A percentile compares a stretch with the other conserved stretches of the same genome.
Evolutionary conservation across 441 rosid genomes (phyloP).

Genomic region (Pelargonium citronellum): DNA sequence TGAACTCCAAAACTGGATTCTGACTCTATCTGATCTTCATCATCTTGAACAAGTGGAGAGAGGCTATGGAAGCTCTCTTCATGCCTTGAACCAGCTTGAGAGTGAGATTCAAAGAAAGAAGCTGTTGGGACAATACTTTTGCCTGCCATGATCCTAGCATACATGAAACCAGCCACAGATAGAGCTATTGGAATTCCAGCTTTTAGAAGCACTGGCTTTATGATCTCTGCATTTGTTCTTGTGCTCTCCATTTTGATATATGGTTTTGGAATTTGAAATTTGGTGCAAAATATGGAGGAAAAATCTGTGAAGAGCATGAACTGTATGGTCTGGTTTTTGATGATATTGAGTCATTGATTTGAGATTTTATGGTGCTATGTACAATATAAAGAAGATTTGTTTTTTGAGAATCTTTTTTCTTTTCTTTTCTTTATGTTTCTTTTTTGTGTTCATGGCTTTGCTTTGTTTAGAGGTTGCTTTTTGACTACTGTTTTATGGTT

Average conservation of each 20-base stretch:
- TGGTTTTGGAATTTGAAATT: neutral
- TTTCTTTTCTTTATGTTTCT: conserved; percentile 9
- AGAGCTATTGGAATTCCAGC: conserved; percentile 55
- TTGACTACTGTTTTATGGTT: conserved; percentile 29
- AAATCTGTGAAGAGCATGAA: neutral
- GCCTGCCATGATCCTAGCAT: conserved; percentile 38
- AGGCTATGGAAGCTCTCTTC: conserved; percentile 17
- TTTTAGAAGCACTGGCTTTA: conserved; percentile 55
- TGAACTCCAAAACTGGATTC: conserved; percentile 11
- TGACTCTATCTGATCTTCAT: conserved; percentile 19
- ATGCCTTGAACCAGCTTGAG: conserved; percentile 18
- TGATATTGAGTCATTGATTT: neutral
- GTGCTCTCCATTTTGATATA: conserved; percentile 28
- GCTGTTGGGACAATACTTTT: conserved; percentile 21
- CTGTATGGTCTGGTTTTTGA: neutral
- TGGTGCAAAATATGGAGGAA: neutral
- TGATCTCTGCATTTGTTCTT: conserved; percentile 30
- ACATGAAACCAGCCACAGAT: conserved; percentile 54
- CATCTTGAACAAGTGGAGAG: conserved; percentile 21
- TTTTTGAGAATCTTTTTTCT: conserved; percentile 32
- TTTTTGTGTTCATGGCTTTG: conserved; percentile 25
- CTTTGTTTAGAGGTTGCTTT: conserved; percentile 40
- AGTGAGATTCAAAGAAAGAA: conserved; percentile 19
- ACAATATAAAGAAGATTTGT: conserved; percentile 17
- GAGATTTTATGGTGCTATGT: neutral